phyloP scores from a whole-genome alignment of 2,329 filamentous ascomycete species.

The Epichloe baconii region DNA sequence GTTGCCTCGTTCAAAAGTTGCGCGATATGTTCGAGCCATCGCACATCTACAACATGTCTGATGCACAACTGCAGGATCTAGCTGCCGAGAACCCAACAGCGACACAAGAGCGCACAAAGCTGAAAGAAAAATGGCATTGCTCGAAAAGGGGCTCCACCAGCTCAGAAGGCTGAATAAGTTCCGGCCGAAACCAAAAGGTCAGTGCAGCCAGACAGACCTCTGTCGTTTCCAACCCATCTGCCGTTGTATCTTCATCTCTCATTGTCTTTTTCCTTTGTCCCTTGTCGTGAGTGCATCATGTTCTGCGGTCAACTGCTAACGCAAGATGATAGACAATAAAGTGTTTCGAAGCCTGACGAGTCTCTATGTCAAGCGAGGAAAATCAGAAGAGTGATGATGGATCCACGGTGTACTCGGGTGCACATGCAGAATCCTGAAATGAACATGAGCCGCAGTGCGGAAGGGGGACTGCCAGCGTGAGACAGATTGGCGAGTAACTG shows the following conservation, averaged over 20 bases:
- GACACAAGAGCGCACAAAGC: not conserved
- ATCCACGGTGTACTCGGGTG: too few species aligned
- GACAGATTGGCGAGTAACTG: too few species aligned
- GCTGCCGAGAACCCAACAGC: slow-evolving; percentile 11
- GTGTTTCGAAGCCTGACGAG: not conserved
- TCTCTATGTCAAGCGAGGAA: not conserved
- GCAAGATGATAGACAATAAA: not conserved
- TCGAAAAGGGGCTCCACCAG: not conserved
- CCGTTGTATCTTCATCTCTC: not conserved
- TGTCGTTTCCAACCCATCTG: not conserved
- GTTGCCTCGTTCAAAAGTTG: slow-evolving; percentile 8
- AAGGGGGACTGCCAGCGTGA: too few species aligned
- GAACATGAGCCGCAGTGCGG: too few species aligned
- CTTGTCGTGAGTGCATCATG: not conserved
- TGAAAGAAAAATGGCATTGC: not conserved
- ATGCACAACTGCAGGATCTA: slow-evolving; percentile 8
- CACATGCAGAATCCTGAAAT: too few species aligned
- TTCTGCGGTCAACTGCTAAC: not conserved
- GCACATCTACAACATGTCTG: slow-evolving; percentile 9
- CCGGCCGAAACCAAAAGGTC: not conserved
- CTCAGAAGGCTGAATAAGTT: not conserved
- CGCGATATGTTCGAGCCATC: slow-evolving; percentile 9
- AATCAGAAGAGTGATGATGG: too few species aligned
- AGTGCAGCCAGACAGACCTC: not conserved
- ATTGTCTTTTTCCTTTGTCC: too few species aligned